phyloP scores from a whole-genome alignment of 306 rosid genomes.

The Abrus pulchellus region DNA sequence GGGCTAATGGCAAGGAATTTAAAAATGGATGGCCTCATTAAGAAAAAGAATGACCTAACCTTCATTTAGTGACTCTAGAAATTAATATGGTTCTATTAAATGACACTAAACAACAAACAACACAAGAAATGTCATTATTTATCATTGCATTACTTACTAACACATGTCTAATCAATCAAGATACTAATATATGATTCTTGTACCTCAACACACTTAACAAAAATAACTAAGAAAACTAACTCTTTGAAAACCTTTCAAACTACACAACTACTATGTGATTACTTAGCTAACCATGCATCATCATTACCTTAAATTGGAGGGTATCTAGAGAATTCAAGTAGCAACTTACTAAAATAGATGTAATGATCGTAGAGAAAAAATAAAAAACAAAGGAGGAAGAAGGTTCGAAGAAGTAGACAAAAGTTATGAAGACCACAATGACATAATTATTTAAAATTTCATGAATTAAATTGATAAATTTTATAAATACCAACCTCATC shows the following conservation, averaged over 20 bases:
- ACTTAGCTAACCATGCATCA: slow-evolving; percentile 45
- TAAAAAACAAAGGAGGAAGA: too few species aligned
- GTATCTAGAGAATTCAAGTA: too few species aligned
- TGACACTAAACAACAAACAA: slow-evolving; percentile 75
- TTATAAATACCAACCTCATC: too few species aligned
- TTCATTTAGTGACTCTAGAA: slow-evolving; percentile 69
- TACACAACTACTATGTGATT: slow-evolving; percentile 43
- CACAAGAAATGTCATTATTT: slow-evolving; percentile 78
- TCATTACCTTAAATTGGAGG: neutral
- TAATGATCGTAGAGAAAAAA: too few species aligned
- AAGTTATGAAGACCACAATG: too few species aligned
- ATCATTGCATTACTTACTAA: slow-evolving; percentile 41
- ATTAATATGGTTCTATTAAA: slow-evolving; percentile 51
- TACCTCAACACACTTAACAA: slow-evolving; percentile 45
- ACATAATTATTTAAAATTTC: too few species aligned
- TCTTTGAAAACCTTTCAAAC: slow-evolving; percentile 42
- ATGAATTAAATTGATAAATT: too few species aligned
- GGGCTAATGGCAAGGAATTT: slow-evolving; percentile 77
- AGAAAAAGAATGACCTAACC: slow-evolving; percentile 79
- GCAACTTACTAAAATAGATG: too few species aligned
- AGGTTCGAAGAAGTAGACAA: too few species aligned
- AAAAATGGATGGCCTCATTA: slow-evolving; percentile 68
- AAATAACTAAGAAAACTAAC: slow-evolving; percentile 38
- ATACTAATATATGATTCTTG: slow-evolving; percentile 18
- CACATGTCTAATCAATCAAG: slow-evolving; percentile 33